Evolutionary conservation across 495 filamentous ascomycete genomes (phyloP).

Genomic region (Neurospora africana): DNA sequence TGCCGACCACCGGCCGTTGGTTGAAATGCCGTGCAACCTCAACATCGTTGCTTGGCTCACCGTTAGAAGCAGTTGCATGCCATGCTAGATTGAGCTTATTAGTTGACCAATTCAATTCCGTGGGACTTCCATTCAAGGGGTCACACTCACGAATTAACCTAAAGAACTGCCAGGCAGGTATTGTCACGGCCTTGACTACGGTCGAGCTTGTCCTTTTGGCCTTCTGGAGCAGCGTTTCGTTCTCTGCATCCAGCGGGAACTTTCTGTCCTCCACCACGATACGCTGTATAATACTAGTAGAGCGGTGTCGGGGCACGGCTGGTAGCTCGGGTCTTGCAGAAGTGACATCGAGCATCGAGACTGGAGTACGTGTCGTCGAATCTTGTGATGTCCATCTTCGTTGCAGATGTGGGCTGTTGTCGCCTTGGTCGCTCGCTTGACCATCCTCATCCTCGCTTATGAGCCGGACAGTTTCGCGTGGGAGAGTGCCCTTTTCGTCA

Average conservation of each 20-base stretch:
- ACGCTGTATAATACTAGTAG: constrained; percentile 40
- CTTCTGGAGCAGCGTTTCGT: constrained; percentile 24
- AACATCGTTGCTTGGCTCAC: constrained; percentile 32
- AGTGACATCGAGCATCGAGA: constrained; percentile 5
- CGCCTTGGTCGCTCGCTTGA: constrained; percentile 3
- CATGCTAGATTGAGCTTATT: constrained; percentile 50
- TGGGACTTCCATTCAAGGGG: neutral
- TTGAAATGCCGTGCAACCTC: constrained; percentile 41
- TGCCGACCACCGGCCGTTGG: constrained; percentile 69
- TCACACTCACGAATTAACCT: constrained; percentile 62
- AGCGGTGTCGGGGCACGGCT: constrained; percentile 25
- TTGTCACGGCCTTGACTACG: constrained; percentile 73
- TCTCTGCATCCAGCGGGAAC: constrained; percentile 26
- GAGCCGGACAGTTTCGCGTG: constrained; percentile 24
- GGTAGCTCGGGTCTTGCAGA: constrained; percentile 12
- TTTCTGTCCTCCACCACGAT: constrained; percentile 31
- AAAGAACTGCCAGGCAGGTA: constrained; percentile 98
- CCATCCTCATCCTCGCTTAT: constrained; percentile 24
- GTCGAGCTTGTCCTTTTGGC: constrained; percentile 34
- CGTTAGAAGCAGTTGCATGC: constrained; percentile 41
- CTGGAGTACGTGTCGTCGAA: constrained; percentile 11
- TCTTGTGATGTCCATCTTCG: constrained; percentile 26
- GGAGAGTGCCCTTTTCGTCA: constrained; percentile 4
- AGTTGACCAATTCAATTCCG: constrained; percentile 30
- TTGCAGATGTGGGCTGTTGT: constrained; percentile 5